Evolutionary conservation across 2,329 filamentous ascomycete species (phyloP).

Genomic region (Trichophaea hybrida): DNA sequence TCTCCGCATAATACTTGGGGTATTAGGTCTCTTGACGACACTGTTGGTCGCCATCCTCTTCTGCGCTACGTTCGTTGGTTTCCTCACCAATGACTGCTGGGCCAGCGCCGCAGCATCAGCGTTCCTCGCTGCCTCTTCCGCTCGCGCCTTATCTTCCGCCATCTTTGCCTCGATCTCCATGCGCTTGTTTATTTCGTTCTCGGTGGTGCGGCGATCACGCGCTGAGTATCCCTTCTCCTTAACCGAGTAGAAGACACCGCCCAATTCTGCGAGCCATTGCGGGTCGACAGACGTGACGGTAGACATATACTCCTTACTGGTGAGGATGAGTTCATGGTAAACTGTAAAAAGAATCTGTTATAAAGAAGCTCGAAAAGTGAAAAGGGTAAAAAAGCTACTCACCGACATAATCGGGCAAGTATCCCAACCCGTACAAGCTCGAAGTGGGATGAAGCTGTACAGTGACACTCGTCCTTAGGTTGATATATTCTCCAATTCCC

Average conservation of each 20-base stretch:
- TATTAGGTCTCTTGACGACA: constrained; percentile 27
- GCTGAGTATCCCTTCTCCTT: constrained; percentile 95
- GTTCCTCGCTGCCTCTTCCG: constrained; percentile 42
- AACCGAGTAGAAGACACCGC: constrained; percentile 91
- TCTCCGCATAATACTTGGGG: constrained; percentile 23
- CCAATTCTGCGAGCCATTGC: constrained; percentile 90
- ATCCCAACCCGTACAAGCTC: constrained; percentile 80
- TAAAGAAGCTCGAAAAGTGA: not conserved
- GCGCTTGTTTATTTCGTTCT: constrained; percentile 80
- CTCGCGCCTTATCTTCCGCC: constrained; percentile 63
- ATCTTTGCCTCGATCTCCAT: constrained; percentile 91
- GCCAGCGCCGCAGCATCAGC: constrained; percentile 23
- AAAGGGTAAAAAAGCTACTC: constrained; percentile 5
- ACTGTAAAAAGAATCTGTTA: constrained; percentile 34
- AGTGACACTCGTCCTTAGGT: constrained; percentile 82
- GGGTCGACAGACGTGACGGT: constrained; percentile 93
- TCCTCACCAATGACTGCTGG: constrained; percentile 29
- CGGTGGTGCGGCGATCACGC: constrained; percentile 70
- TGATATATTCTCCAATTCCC: constrained; percentile 94
- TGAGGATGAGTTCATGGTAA: constrained; percentile 95
- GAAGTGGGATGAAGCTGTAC: constrained; percentile 91
- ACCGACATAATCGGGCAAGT: constrained; percentile 79
- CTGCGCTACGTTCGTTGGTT: constrained; percentile 29
- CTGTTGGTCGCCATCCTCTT: constrained; percentile 23
- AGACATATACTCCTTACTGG: constrained; percentile 94